Base-by-base conservation (phyloP, 2,329 filamentous ascomycete species). In the Fusarium sp. region DNA sequence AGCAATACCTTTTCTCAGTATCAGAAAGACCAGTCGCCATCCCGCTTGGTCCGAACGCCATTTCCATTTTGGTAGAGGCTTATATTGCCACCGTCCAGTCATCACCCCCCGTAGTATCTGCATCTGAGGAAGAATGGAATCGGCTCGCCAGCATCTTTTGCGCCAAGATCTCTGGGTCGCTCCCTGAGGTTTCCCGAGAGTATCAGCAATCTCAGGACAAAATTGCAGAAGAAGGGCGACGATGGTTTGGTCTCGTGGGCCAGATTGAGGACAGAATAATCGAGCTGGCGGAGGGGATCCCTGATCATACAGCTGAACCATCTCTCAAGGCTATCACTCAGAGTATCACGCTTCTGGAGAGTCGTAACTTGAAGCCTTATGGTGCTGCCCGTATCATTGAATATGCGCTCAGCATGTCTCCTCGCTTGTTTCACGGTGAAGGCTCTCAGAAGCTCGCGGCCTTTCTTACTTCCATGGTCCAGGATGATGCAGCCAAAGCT, bases 161-260 rank as follows among this genome's bases (percentile, higher is more conserved):
- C 23, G 79, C 86, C 29, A 82, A 84, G 33, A 87, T 97, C 53
- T 88, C 87, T 49, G 84, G 85, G 6, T 96, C 92, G 0, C 82
- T 91, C 6, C 92, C 93, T 1, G 92, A 94, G 70, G 87, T 94
- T 52, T 93, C 92, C 0, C 89, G 89, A 60, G 90, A 92, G 15
- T 91, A 91, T 65, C 82, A 84, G 23, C 81, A 82, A 37, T 96
- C 92, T 0, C 92, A 97, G 71, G 82, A 85, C 46, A 79, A 80
- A 36, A 81, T 96, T 23, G 84, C 85, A 9, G 80, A 87, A 7
- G 84, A 90, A 67, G 88, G 88, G 0, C 79, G 81, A 41, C 87
- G 90, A 1, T 92, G 92, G 77, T 88, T 90, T 57, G 76, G 82
- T 2, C 75, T 92, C 9, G 79, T 79, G 1, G 79, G 79, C 2